Base-by-base conservation (phyloP, 1,284 basidiomycete species). In the Moniliella sp. region DNA sequence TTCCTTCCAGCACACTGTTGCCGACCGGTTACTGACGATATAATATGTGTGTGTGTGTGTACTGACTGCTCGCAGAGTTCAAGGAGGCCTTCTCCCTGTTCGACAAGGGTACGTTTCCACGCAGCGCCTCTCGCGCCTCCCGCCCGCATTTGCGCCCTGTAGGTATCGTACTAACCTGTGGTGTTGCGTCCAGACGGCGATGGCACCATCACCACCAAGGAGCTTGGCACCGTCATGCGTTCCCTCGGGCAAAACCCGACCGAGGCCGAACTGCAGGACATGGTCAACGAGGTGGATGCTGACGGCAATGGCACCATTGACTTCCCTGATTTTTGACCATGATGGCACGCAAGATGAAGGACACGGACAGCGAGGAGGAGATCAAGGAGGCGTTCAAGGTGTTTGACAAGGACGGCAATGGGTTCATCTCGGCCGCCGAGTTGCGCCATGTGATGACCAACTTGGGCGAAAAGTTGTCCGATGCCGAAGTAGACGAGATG, bases 161-260 rank as follows among this genome's bases (percentile, higher is more conserved):
- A 1, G 14, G 7, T n/a, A n/a, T n/a, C n/a, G n/a, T n/a, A n/a
- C 23, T 39, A 12, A 19, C 31, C 14, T 27, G 15, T 18, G 15
- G 14, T n/a, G n/a, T n/a, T n/a, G n/a, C n/a, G n/a, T 10, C 9
- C 15, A 46, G 84, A 91, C 57, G 81, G 82, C 51, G 84, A 93
- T 70, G 84, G 84, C 62, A 86, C 82, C 37, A 91, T 94, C 69
- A 91, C 83, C 37, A 80, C 79, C 46, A 76, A 76, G 58, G 84
- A 94, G 67, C 77, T 93, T 50, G 84, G 84, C 39, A 86, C 80
- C 33, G 84, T 93, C 51, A 93, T 94, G 86, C 76, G 84, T 40
- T 86, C 82, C 28, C 70, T 93, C 12, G 86, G 86, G 13, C 84
- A 91, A 66, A 93, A 88, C 66, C 84, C 84, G 2, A 88, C 83